Percentiles rank a stretch among this genome's conserved stretches.
Conservation (phyloP, 345 rosid genomes). For the Melaleuca alternifolia region DNA sequence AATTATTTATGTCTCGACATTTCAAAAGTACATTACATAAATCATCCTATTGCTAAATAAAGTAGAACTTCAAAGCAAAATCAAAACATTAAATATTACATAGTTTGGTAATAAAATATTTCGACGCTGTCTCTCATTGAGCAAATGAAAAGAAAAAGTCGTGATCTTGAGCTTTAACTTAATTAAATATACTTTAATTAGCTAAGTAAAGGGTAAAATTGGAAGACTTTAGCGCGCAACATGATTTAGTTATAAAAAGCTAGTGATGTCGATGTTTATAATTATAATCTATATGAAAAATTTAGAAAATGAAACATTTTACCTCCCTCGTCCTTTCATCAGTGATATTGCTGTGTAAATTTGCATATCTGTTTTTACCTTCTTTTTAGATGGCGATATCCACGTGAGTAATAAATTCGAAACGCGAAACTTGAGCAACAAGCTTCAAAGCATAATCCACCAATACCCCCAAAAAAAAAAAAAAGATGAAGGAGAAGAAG, state of each 20-base stretch:
- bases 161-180: background rate
- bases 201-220: background rate
- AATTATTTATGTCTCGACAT: no score
- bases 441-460: background rate
- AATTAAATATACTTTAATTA: background rate
- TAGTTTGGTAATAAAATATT: background rate
- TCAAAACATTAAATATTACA: background rate
- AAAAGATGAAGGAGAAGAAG: no score
- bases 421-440: background rate
- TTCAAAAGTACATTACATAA: no score
- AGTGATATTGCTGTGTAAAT: background rate
- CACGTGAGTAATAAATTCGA: background rate
- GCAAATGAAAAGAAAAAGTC: background rate
- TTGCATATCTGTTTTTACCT: background rate
- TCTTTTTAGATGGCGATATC: background rate
- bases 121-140: background rate
- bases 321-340: background rate
- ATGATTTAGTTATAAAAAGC: background rate
- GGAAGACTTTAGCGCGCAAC: background rate
- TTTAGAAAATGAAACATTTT: background rate
- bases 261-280: background rate
- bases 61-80: background rate
- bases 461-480: background rate
- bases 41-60: background rate
- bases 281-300: background rate